These are phyloP conservation scores for Trebouxiophyceae sp. DNA, from an alignment of 163 green algal species.

Conservation along the genomic window DNA sequence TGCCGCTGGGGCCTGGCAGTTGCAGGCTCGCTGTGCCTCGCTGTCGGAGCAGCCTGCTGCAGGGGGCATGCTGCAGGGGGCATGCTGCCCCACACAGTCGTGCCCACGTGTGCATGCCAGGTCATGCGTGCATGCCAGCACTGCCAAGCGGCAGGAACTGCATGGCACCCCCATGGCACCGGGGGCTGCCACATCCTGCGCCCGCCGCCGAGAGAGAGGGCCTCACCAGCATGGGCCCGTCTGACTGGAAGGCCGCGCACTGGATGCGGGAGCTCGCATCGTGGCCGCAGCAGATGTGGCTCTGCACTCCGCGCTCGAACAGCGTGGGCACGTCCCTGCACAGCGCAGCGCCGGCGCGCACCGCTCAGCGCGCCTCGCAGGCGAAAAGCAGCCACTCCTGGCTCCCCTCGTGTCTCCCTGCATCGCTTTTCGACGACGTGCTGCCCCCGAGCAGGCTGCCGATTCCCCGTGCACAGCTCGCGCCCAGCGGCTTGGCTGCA, in stretches of 20 bases:
- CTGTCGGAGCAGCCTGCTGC: not conserved
- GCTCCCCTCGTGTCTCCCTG: too few relatives aligned
- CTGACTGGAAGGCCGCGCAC: slow-evolving; percentile 15
- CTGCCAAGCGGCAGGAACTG: not conserved
- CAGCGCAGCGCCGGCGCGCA: too few relatives aligned
- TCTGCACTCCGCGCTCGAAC: not conserved
- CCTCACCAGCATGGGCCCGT: slow-evolving; percentile 21
- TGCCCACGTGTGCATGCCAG: not conserved
- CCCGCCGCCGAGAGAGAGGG: not conserved
- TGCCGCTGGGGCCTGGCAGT: too few relatives aligned
- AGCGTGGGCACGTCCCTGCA: not conserved
- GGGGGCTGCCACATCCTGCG: not conserved
- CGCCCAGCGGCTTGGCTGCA: not conserved
- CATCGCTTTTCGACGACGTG: too few relatives aligned
- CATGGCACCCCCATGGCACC: too few relatives aligned
- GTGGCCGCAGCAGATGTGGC: slow-evolving; percentile 28
- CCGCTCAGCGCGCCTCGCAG: too few relatives aligned
- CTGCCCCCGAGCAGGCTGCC: too few relatives aligned
- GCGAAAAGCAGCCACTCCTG: too few relatives aligned
- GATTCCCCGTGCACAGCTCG: not conserved
- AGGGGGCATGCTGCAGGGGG: not conserved
- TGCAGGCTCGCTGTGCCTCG: too few relatives aligned
- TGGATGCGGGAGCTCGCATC: slow-evolving; percentile 7
- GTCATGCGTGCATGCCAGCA: not conserved
- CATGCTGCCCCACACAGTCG: not conserved